Percentiles rank a stretch among this genome's conserved stretches.
Conservation (phyloP, 208 protist species). For the Wallacemonas sp. region DNA sequence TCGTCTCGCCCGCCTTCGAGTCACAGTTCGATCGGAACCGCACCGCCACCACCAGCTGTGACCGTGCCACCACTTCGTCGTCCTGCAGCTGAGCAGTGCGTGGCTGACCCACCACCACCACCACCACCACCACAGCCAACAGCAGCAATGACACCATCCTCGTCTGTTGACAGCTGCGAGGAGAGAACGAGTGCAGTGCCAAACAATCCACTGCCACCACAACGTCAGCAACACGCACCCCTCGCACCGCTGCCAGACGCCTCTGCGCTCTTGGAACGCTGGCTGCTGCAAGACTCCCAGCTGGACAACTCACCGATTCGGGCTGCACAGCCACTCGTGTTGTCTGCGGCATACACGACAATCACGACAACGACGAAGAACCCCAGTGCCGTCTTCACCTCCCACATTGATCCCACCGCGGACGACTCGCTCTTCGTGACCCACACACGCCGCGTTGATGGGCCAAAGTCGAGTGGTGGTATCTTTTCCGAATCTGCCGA, state of each 20-base stretch:
- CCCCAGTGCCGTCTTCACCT: constrained; percentile 1
- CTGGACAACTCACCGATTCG: neutral
- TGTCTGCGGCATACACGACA: neutral
- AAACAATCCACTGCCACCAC: neutral
- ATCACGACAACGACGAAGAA: neutral
- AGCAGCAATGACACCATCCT: neutral
- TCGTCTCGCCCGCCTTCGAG: neutral
- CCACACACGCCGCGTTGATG: too few species aligned
- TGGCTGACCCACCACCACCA: too few species aligned
- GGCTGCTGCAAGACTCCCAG: constrained; percentile 8
- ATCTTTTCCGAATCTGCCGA: neutral
- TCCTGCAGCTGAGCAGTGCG: neutral
- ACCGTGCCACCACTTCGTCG: neutral
- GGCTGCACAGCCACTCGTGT: neutral
- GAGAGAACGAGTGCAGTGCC: neutral
- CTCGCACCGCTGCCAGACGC: constrained; percentile 4
- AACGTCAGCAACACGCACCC: too few species aligned
- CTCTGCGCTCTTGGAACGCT: constrained; percentile 6
- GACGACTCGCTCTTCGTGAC: constrained; percentile 15
- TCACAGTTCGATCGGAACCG: neutral
- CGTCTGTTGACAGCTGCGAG: neutral
- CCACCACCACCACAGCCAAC: neutral
- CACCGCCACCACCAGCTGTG: neutral
- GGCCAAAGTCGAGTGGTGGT: too few species aligned
- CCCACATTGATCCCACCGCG: neutral